phyloP scores from a whole-genome alignment of 2,329 filamentous ascomycete species.

The Amauroascus verrucosus region DNA sequence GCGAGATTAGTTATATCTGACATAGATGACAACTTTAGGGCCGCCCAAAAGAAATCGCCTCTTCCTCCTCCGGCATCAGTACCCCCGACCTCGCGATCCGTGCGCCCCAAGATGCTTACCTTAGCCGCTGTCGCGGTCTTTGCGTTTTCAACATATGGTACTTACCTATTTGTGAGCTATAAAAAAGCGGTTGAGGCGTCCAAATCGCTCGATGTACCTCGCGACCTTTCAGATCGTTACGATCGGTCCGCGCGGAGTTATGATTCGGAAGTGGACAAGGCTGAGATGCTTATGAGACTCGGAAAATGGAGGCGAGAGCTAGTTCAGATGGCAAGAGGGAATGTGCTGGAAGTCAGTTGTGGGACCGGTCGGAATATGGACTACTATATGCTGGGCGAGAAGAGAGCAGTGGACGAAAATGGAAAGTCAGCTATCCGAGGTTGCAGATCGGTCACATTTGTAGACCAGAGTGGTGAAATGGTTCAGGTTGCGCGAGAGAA shows the following conservation, averaged over 20 bases:
- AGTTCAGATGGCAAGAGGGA: constrained; percentile 33
- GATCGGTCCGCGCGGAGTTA: constrained; percentile 35
- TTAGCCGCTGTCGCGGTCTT: constrained; percentile 32
- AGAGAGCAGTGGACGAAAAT: constrained; percentile 24
- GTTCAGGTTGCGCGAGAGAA: constrained; percentile 37
- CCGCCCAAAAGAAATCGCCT: constrained; percentile 15
- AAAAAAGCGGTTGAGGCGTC: constrained; percentile 27
- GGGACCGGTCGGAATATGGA: constrained; percentile 42
- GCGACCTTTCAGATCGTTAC: constrained; percentile 40
- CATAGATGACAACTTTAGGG: constrained; percentile 4
- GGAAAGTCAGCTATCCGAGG: constrained; percentile 25
- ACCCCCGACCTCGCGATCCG: constrained; percentile 15
- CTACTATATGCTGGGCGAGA: constrained; percentile 36
- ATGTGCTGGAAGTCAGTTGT: constrained; percentile 42
- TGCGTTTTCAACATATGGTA: constrained; percentile 35
- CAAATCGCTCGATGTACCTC: constrained; percentile 26
- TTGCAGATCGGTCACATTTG: constrained; percentile 37
- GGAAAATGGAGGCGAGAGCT: constrained; percentile 34
- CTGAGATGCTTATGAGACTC: constrained; percentile 36
- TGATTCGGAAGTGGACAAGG: constrained; percentile 38
- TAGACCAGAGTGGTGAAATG: constrained; percentile 43
- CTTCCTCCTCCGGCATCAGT: constrained; percentile 14
- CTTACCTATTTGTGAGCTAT: constrained; percentile 37
- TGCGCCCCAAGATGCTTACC: constrained; percentile 24
- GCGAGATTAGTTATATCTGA: background rate